Base-by-base conservation (phyloP, 176 grass and related monocot genomes). In the Carex littledalei region DNA sequence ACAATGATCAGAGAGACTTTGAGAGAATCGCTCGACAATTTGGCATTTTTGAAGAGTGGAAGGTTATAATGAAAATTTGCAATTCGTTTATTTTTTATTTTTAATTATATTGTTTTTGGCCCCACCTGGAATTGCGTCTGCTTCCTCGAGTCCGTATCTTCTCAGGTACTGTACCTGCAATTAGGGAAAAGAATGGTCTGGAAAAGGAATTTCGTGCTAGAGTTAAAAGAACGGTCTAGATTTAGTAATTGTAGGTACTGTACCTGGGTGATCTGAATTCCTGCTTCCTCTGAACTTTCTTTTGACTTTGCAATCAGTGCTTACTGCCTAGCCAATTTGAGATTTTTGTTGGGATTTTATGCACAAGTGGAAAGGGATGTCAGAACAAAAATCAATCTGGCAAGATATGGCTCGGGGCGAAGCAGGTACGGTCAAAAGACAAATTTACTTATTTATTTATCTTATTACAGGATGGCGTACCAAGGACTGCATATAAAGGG, bases 31-130 rank as follows among this genome's bases (percentile, higher is more conserved):
- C 96, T 85, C 88, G 90, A 10, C 91, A 99, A 75, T 92, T 99
- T 84, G 96, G 93, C 85, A 99, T 95, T 87, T 99, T 99, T 63
- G 91, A 99, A 92, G 96, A 99, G 77, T 99, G 96, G 96, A 99
- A 99, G 93, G 96, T 91, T 63, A 84, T 78, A 86, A 85, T 75
- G 22, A 57, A 78, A 77, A 78, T 56, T 78, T 78, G 52, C 52
- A 35, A 24, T 78, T 18, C 15, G 13, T 57, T 57, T 57, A 31
- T 55, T 63, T 57, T 78, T 57, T 78, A 54, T 53, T 54, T 43
- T 34, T 57, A 26, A 24, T 54, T 54, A 10, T 9, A 45, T 52
- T 26, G 4, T 54, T n/a, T 37, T 53, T 85, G 10, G 20, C 26
- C 13, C 15, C 61, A 34, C 22, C 57, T 69, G 24, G 11, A 73